Evolutionary conservation across 2,329 filamentous ascomycete genomes (phyloP).

Genomic region (Ophiostoma sp.): DNA sequence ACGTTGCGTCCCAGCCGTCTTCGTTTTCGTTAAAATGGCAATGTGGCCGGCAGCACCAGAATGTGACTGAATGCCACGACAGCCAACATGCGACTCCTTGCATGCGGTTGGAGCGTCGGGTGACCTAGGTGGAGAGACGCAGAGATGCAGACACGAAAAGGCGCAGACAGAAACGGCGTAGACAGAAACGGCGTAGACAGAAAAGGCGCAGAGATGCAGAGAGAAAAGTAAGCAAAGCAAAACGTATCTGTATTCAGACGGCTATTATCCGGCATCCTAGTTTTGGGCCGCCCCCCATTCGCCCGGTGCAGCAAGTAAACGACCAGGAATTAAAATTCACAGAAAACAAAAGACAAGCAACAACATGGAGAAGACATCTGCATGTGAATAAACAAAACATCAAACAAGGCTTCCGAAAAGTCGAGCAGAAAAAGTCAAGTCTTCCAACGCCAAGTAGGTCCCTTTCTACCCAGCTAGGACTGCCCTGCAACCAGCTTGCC

Average conservation of each 20-base stretch:
- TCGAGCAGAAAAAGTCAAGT: neutral
- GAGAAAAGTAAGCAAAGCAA: neutral
- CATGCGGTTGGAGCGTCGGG: neutral
- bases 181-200: neutral
- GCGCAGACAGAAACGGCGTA: neutral
- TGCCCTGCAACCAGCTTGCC: conserved; percentile 2
- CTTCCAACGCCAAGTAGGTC: too few relatives aligned
- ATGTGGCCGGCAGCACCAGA: neutral
- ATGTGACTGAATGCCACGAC: conserved; percentile 7
- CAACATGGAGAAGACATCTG: too few relatives aligned
- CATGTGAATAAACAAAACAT: neutral
- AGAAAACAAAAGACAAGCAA: neutral
- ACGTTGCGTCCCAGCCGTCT: neutral
- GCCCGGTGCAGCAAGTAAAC: neutral
- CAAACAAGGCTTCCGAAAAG: neutral
- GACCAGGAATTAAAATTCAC: neutral
- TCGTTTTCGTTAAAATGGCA: neutral
- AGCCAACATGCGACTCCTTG: conserved; percentile 8
- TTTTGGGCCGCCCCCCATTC: neutral
- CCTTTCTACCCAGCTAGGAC: neutral
- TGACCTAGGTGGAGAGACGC: neutral
- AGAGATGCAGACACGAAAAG: neutral
- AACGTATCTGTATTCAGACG: neutral
- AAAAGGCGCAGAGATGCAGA: neutral
- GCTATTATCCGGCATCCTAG: neutral